These are phyloP conservation scores for Paramecium caudatum DNA, from an alignment of 73 alveolate species.

Conservation along the genomic window DNA sequence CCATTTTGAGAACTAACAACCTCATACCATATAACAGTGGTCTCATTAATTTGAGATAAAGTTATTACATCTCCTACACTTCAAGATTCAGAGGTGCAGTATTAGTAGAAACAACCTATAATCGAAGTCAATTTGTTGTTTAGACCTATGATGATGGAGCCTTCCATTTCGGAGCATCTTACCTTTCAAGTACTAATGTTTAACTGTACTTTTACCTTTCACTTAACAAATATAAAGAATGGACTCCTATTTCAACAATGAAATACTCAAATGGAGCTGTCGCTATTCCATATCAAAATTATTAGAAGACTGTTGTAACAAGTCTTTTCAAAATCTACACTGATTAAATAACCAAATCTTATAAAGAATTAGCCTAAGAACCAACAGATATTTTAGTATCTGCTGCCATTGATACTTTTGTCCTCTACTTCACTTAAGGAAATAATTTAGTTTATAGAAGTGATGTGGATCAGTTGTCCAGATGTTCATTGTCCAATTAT, in stretches of 20 bases:
- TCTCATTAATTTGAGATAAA: not conserved
- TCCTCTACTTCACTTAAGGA: not conserved
- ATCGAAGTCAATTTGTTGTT: not conserved
- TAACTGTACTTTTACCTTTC: not conserved
- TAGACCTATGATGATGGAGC: conserved; percentile 5
- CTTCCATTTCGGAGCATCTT: not conserved
- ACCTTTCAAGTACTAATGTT: not conserved
- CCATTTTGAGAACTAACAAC: not conserved
- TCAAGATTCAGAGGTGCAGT: not conserved
- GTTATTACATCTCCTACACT: not conserved
- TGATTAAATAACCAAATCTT: too few relatives aligned
- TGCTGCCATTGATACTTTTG: not conserved
- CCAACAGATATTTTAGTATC: conserved; percentile 7
- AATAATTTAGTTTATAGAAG: not conserved
- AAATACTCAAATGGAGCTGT: not conserved
- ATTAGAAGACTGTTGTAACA: conserved; percentile 1
- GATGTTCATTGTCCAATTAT: not conserved
- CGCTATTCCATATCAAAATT: not conserved
- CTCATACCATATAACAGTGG: conserved; percentile 30
- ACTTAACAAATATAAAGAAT: not conserved
- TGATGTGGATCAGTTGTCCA: not conserved
- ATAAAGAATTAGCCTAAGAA: too few relatives aligned
- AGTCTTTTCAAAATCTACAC: not conserved
- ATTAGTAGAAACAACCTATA: not conserved
- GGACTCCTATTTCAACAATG: conserved; percentile 7